Evolutionary conservation across 176 grass and related monocot genomes (phyloP).

Genomic region (Lolium multiflorum): DNA sequence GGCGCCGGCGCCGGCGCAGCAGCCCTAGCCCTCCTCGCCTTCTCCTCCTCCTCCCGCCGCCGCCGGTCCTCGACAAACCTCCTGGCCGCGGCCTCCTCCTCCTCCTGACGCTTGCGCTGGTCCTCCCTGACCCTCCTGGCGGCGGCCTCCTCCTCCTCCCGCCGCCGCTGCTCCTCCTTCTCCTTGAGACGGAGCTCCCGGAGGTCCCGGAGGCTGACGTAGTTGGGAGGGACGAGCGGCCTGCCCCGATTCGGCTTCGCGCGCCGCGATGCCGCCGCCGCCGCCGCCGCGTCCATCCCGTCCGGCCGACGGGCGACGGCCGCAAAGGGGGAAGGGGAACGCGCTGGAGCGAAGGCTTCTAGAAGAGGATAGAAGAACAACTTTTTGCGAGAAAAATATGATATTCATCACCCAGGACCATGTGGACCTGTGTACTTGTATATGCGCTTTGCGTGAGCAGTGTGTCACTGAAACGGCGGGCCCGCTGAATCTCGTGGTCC

Average conservation of each 20-base stretch:
- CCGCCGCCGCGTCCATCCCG: conserved; percentile 44
- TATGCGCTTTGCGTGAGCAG: background rate
- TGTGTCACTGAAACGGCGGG: background rate
- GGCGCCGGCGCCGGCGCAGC: background rate
- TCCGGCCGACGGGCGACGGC: conserved; percentile 23
- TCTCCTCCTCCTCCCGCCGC: conserved; percentile 25
- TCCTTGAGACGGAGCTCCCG: conserved; percentile 50
- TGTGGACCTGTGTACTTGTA: background rate
- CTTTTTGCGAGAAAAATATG: background rate
- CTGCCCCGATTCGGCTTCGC: conserved; percentile 11
- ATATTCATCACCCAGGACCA: background rate
- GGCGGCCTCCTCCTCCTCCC: background rate
- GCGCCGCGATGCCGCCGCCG: background rate
- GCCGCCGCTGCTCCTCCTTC: conserved; percentile 36
- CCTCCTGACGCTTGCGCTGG: conserved; percentile 23
- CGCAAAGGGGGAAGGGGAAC: background rate
- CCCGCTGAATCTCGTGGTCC: background rate
- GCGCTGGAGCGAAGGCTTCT: background rate
- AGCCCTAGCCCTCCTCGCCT: background rate
- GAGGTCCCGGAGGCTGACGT: conserved; percentile 55
- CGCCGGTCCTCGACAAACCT: conserved; percentile 28
- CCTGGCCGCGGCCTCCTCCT: conserved; percentile 1
- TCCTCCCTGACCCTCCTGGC: background rate
- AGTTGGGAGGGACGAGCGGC: conserved; percentile 57
- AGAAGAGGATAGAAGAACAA: background rate